These are phyloP conservation scores for Coniochaeta pulveracea DNA, from an alignment of 2,329 filamentous ascomycete species.

Conservation along the genomic window DNA sequence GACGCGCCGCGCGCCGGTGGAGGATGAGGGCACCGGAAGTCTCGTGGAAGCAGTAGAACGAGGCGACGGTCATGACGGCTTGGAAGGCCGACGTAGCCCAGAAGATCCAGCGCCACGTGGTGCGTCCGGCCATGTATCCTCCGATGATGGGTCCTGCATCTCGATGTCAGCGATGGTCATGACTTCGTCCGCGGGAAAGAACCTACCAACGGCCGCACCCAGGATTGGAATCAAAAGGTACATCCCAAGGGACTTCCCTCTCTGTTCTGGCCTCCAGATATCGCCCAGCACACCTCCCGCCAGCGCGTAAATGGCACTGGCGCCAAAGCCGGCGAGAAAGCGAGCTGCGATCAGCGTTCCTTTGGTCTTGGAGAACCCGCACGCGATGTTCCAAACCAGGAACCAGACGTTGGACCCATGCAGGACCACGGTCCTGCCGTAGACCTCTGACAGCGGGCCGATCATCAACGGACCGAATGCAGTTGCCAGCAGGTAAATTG, in stretches of 20 bases:
- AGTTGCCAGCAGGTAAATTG: conserved; percentile 29
- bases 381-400: conserved; percentile 34
- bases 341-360: conserved; percentile 29
- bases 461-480: conserved; percentile 31
- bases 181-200: neutral
- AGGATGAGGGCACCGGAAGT: conserved; percentile 26
- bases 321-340: conserved; percentile 36
- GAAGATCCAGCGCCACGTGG: conserved; percentile 33
- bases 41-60: conserved; percentile 22
- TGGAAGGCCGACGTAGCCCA: conserved; percentile 31
- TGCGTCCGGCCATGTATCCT: conserved; percentile 23
- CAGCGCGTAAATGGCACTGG: conserved; percentile 31
- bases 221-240: conserved; percentile 28
- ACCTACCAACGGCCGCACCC: conserved; percentile 23
- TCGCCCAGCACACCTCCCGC: conserved; percentile 35
- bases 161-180: neutral
- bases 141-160: conserved; percentile 24
- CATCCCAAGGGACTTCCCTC: conserved; percentile 26
- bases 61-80: conserved; percentile 20
- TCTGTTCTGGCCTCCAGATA: conserved; percentile 30
- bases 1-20: conserved; percentile 16
- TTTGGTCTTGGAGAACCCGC: conserved; percentile 27
- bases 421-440: conserved; percentile 28
- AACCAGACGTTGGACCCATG: conserved; percentile 36
- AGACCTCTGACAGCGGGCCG: conserved; percentile 35